A percentile compares a stretch with the other conserved stretches of the same genome.
phyloP scores from a whole-genome alignment of 2,329 filamentous ascomycete genomes.

The Helotiales sp. region DNA sequence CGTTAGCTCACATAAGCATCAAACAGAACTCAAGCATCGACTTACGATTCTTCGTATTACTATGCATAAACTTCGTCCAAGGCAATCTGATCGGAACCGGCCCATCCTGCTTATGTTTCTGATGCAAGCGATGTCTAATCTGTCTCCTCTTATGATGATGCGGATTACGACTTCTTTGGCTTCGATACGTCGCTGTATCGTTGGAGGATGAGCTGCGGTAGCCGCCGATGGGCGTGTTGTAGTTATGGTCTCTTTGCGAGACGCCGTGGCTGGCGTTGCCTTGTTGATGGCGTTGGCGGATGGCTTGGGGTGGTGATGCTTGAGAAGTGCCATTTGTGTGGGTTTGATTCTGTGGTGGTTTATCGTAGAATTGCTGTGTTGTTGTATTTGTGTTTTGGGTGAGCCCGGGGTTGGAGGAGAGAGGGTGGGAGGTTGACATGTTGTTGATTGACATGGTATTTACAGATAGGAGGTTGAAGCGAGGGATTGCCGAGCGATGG shows the following conservation, averaged over 20 bases:
- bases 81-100: slow-evolving; percentile 1
- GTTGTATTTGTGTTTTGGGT: background rate
- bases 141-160: background rate
- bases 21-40: background rate
- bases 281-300: slow-evolving; percentile 11
- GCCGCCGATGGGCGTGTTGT: slow-evolving; percentile 6
- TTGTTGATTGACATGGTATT: background rate
- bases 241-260: slow-evolving; percentile 7
- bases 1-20: background rate
- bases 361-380: background rate
- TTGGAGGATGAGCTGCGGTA: slow-evolving; percentile 1
- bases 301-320: background rate
- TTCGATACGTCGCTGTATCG: slow-evolving; percentile 4
- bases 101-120: slow-evolving; percentile 18
- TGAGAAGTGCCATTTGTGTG: background rate
- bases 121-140: slow-evolving; percentile 9
- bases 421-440: background rate
- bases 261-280: slow-evolving; percentile 10
- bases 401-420: background rate
- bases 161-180: background rate
- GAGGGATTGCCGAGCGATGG: slow-evolving; percentile 8
- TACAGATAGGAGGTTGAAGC: background rate
- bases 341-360: background rate
- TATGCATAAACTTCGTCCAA: slow-evolving; percentile 54
- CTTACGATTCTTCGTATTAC: slow-evolving; percentile 50